Evolutionary conservation across 2,329 filamentous ascomycete species (phyloP), one percentile per base, ranked within the genome.

Genomic region (Diaporthe vexans): DNA sequence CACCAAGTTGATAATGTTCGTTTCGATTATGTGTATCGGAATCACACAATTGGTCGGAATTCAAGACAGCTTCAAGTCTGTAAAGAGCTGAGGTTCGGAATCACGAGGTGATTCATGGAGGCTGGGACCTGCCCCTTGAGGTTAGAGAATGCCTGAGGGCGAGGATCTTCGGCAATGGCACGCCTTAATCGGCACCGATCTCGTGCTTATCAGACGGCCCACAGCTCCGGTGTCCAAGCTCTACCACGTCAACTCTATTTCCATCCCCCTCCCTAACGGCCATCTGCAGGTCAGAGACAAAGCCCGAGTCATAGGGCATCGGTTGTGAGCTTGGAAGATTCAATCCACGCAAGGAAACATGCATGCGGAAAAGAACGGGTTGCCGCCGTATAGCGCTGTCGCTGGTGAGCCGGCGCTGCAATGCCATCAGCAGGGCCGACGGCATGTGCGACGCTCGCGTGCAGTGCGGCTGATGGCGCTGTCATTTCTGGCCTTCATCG

Each of bases 401-500:
- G 79, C 80, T 59, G 78, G 78, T n/a, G 76, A 76, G 15, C 77
- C 81, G 77, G 57, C 81, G 77, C 26, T 61, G 13, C 57, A 67
- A 24, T 63, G 63, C 46, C 68, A 37, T 8, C 73, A 73, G 56
- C 79, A 78, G 75, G 74, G 79, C 73, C 81, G 79, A 61, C 77
- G 79, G 52, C 78, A 80, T 43, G 71, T 85, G 48, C 84, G 87
- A 70, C 85, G 86, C 51, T 86, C 85, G 13, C 84, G 86, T 48
- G 82, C 80, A 3, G 76, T 89, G 70, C 84, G 84, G 54, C 78
- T 87, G 72, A 79, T 87, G 56, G 84, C 80, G 9, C 76, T 90
- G 8, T 84, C 84, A 11, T 88, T 85, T 76, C 81, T 91, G n/a
- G 82, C 81, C 40, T 88, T 90, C 75, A 86, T 86, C 71, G 85